These are phyloP conservation scores for Penicillium argentinense DNA, from an alignment of 495 filamentous ascomycete species.

Conservation along the genomic window DNA sequence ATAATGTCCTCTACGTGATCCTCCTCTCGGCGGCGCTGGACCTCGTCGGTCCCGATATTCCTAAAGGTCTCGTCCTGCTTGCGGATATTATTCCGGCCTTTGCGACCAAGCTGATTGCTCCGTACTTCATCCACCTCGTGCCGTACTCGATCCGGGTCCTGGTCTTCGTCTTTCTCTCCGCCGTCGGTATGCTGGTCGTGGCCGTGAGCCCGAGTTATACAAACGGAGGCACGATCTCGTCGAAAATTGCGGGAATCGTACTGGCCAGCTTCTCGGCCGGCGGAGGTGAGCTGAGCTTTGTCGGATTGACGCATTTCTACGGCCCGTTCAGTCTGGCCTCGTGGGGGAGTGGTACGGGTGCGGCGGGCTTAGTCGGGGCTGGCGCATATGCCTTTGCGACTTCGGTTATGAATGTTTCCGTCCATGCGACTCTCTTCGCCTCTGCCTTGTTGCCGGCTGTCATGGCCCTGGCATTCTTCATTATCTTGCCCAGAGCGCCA, in stretches of 20 bases:
- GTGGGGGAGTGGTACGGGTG: slow-evolving; percentile 93
- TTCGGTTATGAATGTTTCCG: slow-evolving; percentile 69
- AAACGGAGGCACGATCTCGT: slow-evolving; percentile 59
- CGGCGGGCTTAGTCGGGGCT: slow-evolving; percentile 81
- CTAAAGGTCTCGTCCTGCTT: slow-evolving; percentile 89
- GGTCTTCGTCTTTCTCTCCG: slow-evolving; percentile 68
- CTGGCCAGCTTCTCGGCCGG: slow-evolving; percentile 82
- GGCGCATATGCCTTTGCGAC: slow-evolving; percentile 85
- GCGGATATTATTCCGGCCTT: slow-evolving; percentile 91
- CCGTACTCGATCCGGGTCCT: slow-evolving; percentile 77
- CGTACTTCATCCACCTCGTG: slow-evolving; percentile 87
- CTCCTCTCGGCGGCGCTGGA: slow-evolving; percentile 95
- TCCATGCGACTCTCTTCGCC: slow-evolving; percentile 67
- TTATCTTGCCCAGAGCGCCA: slow-evolving; percentile 65
- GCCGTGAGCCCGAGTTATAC: slow-evolving; percentile 68
- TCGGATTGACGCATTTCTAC: slow-evolving; percentile 91
- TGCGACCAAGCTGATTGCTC: slow-evolving; percentile 79
- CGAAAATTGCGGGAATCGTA: slow-evolving; percentile 81
- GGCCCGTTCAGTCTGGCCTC: slow-evolving; percentile 85
- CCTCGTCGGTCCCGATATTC: slow-evolving; percentile 80
- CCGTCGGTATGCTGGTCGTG: slow-evolving; percentile 83
- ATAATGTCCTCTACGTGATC: slow-evolving; percentile 97
- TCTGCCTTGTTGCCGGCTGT: slow-evolving; percentile 76
- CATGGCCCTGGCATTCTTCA: slow-evolving; percentile 85
- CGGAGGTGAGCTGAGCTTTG: slow-evolving; percentile 82